A percentile compares a stretch with the other conserved stretches of the same genome.
Evolutionary conservation across 31 red algal genomes (phyloP).

Genomic region (Odonthalia washingtoniensis): DNA sequence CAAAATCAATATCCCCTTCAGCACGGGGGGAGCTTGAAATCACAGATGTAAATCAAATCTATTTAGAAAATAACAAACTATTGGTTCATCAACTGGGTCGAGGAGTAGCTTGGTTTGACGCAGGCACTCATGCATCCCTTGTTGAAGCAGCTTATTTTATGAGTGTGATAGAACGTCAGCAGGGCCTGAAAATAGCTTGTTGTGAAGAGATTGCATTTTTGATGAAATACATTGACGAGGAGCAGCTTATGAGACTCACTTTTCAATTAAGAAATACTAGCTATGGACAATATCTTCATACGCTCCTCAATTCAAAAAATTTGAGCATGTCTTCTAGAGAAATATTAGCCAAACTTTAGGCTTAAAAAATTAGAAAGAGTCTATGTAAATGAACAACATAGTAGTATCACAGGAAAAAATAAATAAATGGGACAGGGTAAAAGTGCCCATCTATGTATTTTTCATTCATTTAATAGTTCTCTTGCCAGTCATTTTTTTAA

Average conservation of each 20-base stretch:
- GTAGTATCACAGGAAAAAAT: too few relatives aligned
- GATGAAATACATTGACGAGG: constrained; percentile 3
- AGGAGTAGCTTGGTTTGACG: constrained; percentile 34
- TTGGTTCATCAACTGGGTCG: constrained; percentile 1
- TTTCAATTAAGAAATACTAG: background rate
- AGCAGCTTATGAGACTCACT: background rate
- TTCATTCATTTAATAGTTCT: too few relatives aligned
- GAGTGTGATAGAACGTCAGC: constrained; percentile 8
- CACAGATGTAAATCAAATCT: constrained; percentile 27
- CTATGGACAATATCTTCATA: constrained; percentile 9
- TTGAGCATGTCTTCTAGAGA: background rate
- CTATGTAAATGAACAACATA: too few relatives aligned
- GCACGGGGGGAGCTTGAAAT: constrained; percentile 27
- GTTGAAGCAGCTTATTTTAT: constrained; percentile 29
- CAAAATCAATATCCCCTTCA: background rate
- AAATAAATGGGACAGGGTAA: too few relatives aligned
- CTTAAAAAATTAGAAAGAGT: too few relatives aligned
- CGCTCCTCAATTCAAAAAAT: constrained; percentile 5
- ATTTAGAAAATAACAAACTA: constrained; percentile 23
- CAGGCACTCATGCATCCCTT: constrained; percentile 22
- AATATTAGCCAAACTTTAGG: too few relatives aligned
- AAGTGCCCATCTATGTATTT: too few relatives aligned
- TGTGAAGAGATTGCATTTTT: constrained; percentile 18
- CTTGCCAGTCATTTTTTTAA: too few relatives aligned
- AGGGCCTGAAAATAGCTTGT: constrained; percentile 26